Evolutionary conservation across 805 yeast genomes (phyloP), one percentile per base, ranked within the genome.

Genomic region (Kodamaea restingae): DNA sequence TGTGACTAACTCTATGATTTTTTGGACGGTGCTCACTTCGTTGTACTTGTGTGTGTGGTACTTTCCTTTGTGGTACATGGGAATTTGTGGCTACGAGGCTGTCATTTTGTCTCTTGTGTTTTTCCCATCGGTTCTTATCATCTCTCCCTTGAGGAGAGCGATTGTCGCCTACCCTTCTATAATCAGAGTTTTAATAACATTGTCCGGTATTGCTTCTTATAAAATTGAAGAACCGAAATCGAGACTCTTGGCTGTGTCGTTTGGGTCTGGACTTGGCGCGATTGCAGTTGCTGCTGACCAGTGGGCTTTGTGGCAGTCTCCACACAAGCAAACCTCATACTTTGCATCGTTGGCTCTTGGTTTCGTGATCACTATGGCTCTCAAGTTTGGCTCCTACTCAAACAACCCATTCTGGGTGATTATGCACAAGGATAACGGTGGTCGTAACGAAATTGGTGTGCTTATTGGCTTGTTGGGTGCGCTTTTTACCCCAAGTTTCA

Each of bases 31-130:
- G 15, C 47, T 79, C 31, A 84, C 98, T 3, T 78, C 96, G 0
- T 67, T 93, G 43, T 83, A 88, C 32, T 74, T 93, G 41, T 80
- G 93, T 54, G 80, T 93, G 36, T 93, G 98, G 98, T 87, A 86
- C 66, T 93, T 93, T 72, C 98, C 98, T 8, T 70, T 93, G 46
- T 93, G 98, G 98, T 77, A 84, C 56, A 88, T 93, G 97, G 98
- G 97, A 5, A 83, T 93, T 32, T 84, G 95, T 2, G 98, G 98
- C 3, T 90, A 85, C 58, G 98, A 93, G 63, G 84, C 84, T 0
- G 73, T 80, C 2, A 69, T 87, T 34, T 42, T 54, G 9, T 55
- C 78, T 5, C 64, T 79, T 15, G 65, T 80, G 27, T 39, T 79
- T 8, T 72, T 84, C 3, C 88, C 95, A 1, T 43, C 81, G 10